These are phyloP conservation scores for Kalaharituber pfeilii DNA, from an alignment of 2,329 filamentous ascomycete species.

Conservation along the genomic window DNA sequence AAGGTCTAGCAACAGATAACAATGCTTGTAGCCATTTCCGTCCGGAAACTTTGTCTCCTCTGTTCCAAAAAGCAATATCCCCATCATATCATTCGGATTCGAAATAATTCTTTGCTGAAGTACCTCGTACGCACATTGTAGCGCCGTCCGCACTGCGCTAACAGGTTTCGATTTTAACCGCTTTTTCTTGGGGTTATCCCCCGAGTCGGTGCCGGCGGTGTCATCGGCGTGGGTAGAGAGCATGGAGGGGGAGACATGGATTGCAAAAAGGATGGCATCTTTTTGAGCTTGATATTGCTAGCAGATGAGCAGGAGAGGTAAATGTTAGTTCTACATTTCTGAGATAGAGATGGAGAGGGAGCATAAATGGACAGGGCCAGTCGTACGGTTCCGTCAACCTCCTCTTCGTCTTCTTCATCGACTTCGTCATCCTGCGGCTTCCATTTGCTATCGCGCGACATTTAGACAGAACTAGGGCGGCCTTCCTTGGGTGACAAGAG, in stretches of 20 bases:
- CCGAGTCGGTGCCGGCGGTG: constrained; percentile 33
- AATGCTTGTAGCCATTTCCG: constrained; percentile 60
- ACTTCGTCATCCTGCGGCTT: constrained; percentile 30
- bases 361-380: background rate
- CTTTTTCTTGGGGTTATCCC: constrained; percentile 44
- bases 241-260: constrained; percentile 84
- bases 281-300: constrained; percentile 82
- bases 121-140: constrained; percentile 85
- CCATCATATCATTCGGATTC: constrained; percentile 93
- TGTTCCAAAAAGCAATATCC: constrained; percentile 79
- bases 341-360: background rate
- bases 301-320: too few relatives aligned
- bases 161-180: constrained; percentile 28
- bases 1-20: constrained; percentile 77
- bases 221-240: constrained; percentile 29
- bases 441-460: constrained; percentile 34
- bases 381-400: constrained; percentile 46
- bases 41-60: constrained; percentile 63
- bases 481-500: too few relatives aligned
- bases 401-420: constrained; percentile 54
- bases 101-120: constrained; percentile 99
- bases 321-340: background rate
- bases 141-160: constrained; percentile 53
- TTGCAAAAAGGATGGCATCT: constrained; percentile 95
- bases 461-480: too few relatives aligned